A percentile compares a stretch with the other conserved stretches of the same genome.
phyloP scores from a whole-genome alignment of 257 asterid genomes.

The Ophiorrhiza pumila region DNA sequence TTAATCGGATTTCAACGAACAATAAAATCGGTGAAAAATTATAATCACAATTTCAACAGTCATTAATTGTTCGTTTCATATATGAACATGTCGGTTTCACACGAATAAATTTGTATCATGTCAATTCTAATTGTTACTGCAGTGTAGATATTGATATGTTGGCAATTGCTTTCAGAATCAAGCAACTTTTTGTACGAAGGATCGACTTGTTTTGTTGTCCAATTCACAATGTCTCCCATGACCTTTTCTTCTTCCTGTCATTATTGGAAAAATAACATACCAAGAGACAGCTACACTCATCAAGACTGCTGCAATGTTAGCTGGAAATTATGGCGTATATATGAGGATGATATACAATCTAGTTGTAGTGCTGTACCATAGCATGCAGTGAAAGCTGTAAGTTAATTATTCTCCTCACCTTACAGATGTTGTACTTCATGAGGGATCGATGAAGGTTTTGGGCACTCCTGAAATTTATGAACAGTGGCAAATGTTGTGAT shows the following conservation, averaged over 20 bases:
- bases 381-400: constrained; percentile 18
- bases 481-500: constrained; percentile 6
- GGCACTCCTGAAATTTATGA: neutral
- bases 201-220: constrained; percentile 25
- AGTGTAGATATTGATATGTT: neutral
- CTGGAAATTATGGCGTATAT: neutral
- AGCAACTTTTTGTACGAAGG: constrained; percentile 13
- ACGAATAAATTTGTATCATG: too few relatives aligned
- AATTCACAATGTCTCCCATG: neutral
- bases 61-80: too few relatives aligned
- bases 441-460: neutral
- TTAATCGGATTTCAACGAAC: too few relatives aligned
- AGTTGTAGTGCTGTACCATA: neutral
- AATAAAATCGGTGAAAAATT: too few relatives aligned
- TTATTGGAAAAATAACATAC: constrained; percentile 14
- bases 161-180: constrained; percentile 14
- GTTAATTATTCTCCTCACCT: constrained; percentile 1
- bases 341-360: constrained; percentile 1
- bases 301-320: constrained; percentile 17
- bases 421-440: constrained; percentile 2
- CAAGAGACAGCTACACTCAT: constrained; percentile 12
- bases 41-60: too few relatives aligned
- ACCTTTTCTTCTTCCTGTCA: constrained; percentile 11
- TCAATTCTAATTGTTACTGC: too few relatives aligned
- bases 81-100: too few relatives aligned